These are phyloP conservation scores for Termitomyces sp. DNA, from an alignment of 768 basidiomycete species.

Conservation along the genomic window DNA sequence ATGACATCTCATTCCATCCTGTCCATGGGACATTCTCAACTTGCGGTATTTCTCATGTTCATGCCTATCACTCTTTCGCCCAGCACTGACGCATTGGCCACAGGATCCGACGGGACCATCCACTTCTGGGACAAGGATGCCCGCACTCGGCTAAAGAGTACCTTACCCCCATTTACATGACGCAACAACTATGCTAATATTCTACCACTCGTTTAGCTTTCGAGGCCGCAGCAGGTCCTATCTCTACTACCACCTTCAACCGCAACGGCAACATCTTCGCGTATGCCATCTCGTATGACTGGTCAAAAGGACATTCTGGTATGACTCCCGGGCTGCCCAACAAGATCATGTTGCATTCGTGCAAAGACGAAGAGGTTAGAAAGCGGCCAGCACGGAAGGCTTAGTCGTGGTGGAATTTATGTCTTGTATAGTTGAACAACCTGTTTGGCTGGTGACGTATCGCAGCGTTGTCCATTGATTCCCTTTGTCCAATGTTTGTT, in stretches of 20 bases:
- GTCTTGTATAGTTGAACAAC: not conserved
- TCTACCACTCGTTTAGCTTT: conserved; percentile 43
- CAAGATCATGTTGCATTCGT: conserved; percentile 80
- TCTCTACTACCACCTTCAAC: conserved; percentile 80
- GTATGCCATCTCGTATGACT: conserved; percentile 90
- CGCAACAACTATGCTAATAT: not conserved
- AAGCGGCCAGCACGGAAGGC: conserved; percentile 43
- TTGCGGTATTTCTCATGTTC: conserved; percentile 40
- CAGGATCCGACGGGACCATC: conserved; percentile 80
- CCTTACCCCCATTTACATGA: conserved; percentile 13
- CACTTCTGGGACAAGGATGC: conserved; percentile 96
- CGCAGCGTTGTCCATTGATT: not conserved
- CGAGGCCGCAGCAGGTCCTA: conserved; percentile 69
- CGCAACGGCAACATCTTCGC: conserved; percentile 86
- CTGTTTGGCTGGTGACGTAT: not conserved
- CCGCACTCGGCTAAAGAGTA: conserved; percentile 88
- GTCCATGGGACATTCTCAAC: conserved; percentile 84
- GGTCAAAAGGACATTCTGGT: conserved; percentile 89
- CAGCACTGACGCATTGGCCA: not conserved
- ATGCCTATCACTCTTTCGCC: conserved; percentile 4
- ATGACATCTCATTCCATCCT: conserved; percentile 83
- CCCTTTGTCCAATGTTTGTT: not conserved
- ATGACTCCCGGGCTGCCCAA: conserved; percentile 69
- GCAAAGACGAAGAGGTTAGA: conserved; percentile 85
- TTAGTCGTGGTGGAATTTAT: not conserved